A percentile compares a stretch with the other conserved stretches of the same genome.
Evolutionary conservation across 2,329 filamentous ascomycete species (phyloP).

Genomic region (Alternaria arbusti): DNA sequence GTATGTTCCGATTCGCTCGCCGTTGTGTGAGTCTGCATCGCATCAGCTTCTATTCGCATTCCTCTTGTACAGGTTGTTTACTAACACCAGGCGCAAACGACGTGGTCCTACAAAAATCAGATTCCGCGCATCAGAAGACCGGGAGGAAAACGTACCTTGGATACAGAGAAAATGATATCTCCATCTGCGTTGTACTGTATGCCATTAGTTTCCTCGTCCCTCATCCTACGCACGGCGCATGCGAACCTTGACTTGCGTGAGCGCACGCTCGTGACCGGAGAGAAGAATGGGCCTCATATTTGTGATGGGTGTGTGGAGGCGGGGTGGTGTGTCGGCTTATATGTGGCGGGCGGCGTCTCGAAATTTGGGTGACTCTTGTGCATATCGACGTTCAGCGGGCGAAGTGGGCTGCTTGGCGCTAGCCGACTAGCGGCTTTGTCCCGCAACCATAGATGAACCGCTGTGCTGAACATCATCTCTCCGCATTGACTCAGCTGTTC

Average conservation of each 20-base stretch:
- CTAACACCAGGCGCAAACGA: conserved; percentile 88
- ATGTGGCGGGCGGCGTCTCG: conserved; percentile 29
- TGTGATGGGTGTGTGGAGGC: conserved; percentile 25
- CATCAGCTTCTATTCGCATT: conserved; percentile 26
- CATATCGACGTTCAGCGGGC: conserved; percentile 37
- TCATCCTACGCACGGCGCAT: not conserved
- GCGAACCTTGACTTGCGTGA: conserved; percentile 79
- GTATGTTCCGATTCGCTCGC: conserved; percentile 93
- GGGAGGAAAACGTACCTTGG: conserved; percentile 4
- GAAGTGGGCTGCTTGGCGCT: conserved; percentile 35
- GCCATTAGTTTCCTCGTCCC: conserved; percentile 1
- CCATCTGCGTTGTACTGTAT: conserved; percentile 74
- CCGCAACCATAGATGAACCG: conserved; percentile 16
- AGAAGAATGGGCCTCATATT: conserved; percentile 94
- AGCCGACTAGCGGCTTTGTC: conserved; percentile 25
- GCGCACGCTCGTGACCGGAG: conserved; percentile 93
- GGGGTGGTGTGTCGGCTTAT: conserved; percentile 23
- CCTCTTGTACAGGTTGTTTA: conserved; percentile 10
- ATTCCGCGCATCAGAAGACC: not conserved
- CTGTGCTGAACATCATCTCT: not conserved
- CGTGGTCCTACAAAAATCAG: conserved; percentile 67
- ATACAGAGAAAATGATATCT: conserved; percentile 91
- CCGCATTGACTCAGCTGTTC: not conserved
- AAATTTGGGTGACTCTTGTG: conserved; percentile 40
- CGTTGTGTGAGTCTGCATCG: conserved; percentile 76